Conservation (phyloP, 768 basidiomycete species). For the Hemileccinum rubropunctum region DNA sequence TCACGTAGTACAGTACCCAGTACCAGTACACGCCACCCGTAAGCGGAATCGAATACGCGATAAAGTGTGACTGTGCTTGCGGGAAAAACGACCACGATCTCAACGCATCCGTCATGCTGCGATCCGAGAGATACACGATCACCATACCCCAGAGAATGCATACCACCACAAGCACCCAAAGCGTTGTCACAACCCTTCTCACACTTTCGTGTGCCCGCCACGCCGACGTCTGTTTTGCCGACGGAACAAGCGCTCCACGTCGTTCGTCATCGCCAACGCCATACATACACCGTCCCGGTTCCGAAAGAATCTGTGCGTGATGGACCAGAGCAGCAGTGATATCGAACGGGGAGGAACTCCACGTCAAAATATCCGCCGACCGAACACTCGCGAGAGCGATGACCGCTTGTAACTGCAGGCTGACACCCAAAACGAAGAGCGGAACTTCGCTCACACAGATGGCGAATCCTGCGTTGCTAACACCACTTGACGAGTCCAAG, state of each 20-base stretch:
- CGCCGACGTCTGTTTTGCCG: conserved; percentile 23
- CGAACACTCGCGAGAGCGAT: conserved; percentile 24
- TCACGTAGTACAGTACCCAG: conserved; percentile 27
- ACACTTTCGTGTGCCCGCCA: conserved; percentile 27
- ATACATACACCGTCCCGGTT: conserved; percentile 26
- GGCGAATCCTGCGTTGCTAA: neutral
- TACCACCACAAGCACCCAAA: conserved; percentile 22
- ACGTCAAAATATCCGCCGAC: conserved; percentile 26
- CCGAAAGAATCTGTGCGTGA: conserved; percentile 19
- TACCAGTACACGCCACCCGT: conserved; percentile 14
- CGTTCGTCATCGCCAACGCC: conserved; percentile 10
- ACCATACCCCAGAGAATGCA: conserved; percentile 25
- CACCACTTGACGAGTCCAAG: conserved; percentile 14
- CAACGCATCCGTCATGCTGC: neutral
- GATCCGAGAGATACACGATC: conserved; percentile 6
- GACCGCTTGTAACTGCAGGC: conserved; percentile 21
- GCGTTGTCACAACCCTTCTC: conserved; percentile 18
- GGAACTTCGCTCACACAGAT: conserved; percentile 26
- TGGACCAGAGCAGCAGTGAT: conserved; percentile 30
- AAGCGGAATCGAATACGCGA: conserved; percentile 24
- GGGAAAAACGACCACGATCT: conserved; percentile 29
- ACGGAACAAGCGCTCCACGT: conserved; percentile 14
- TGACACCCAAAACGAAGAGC: conserved; percentile 26
- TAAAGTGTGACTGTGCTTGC: conserved; percentile 11
- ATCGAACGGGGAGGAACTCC: conserved; percentile 33